These are phyloP conservation scores for Ogataea glucozyma DNA, from an alignment of 805 yeast genomes.

Conservation along the genomic window DNA sequence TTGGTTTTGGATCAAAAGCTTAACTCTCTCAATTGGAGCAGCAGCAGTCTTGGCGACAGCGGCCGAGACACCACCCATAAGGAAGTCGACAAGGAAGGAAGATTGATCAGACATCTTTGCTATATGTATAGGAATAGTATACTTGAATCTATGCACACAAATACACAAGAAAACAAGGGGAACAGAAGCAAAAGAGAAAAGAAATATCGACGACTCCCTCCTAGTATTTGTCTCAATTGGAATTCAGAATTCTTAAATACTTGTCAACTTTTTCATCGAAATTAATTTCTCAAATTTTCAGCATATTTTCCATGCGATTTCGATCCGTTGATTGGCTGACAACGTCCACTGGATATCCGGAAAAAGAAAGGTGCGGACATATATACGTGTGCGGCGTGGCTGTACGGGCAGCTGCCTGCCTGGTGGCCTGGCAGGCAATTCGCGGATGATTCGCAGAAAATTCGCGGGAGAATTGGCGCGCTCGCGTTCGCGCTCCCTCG, in stretches of 20 bases:
- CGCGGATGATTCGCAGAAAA: too few relatives aligned
- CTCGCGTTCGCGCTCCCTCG: too few relatives aligned
- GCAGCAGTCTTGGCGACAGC: constrained; percentile 98
- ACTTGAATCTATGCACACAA: constrained; percentile 15
- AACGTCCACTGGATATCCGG: constrained; percentile 3
- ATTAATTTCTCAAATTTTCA: constrained; percentile 20
- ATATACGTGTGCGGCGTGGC: constrained; percentile 6
- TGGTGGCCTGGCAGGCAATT: too few relatives aligned
- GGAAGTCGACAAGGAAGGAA: constrained; percentile 62
- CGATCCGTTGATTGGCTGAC: constrained; percentile 19
- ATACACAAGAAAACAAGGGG: constrained; percentile 7
- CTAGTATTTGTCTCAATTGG: constrained; percentile 10
- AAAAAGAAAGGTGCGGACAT: constrained; percentile 9
- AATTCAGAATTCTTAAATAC: constrained; percentile 22
- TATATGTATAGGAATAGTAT: constrained; percentile 15
- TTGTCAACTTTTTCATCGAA: constrained; percentile 23
- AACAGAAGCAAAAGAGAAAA: constrained; percentile 11
- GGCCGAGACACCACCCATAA: constrained; percentile 99
- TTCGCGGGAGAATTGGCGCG: too few relatives aligned
- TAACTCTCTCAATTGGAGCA: constrained; percentile 97
- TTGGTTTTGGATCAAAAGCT: constrained; percentile 94
- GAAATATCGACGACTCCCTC: constrained; percentile 12
- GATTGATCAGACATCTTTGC: constrained; percentile 41
- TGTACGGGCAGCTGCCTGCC: background rate
- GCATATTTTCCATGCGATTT: constrained; percentile 1